These are phyloP conservation scores for Rhododendron molle DNA, from an alignment of 148 eudicot genomes.

Conservation along the genomic window DNA sequence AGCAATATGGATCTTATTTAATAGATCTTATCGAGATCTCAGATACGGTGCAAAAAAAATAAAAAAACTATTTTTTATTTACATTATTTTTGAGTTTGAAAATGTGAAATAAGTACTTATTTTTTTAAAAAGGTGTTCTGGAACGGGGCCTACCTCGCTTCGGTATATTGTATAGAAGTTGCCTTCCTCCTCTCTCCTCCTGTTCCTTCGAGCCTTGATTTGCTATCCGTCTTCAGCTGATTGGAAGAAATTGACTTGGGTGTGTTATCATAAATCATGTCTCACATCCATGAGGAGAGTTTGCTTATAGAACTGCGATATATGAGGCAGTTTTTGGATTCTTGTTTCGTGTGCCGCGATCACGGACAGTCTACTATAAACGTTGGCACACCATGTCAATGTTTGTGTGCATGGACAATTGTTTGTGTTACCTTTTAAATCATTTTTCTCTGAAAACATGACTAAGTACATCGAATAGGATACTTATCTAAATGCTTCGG, in stretches of 20 bases:
- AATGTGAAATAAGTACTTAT: no score
- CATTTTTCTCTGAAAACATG: not conserved
- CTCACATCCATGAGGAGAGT: not conserved
- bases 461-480: not conserved
- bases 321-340: not conserved
- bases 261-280: not conserved
- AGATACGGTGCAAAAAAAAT: no score
- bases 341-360: not conserved
- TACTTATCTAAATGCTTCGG: not conserved
- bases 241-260: not conserved
- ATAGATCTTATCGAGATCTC: no score
- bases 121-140: no score
- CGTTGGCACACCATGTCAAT: not conserved
- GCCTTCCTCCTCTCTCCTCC: not conserved
- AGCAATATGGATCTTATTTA: no score
- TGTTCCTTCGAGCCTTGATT: not conserved
- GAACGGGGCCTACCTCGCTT: no score
- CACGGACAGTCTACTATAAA: not conserved
- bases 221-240: not conserved
- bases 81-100: no score
- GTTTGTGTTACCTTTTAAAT: conserved; percentile 3
- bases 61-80: no score
- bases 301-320: not conserved
- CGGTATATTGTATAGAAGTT: not conserved
- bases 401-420: not conserved